A percentile compares a stretch with the other conserved stretches of the same genome.
These are phyloP conservation scores for Tulasnella sp. DNA, from an alignment of 768 basidiomycete genomes.

Conservation along the genomic window DNA sequence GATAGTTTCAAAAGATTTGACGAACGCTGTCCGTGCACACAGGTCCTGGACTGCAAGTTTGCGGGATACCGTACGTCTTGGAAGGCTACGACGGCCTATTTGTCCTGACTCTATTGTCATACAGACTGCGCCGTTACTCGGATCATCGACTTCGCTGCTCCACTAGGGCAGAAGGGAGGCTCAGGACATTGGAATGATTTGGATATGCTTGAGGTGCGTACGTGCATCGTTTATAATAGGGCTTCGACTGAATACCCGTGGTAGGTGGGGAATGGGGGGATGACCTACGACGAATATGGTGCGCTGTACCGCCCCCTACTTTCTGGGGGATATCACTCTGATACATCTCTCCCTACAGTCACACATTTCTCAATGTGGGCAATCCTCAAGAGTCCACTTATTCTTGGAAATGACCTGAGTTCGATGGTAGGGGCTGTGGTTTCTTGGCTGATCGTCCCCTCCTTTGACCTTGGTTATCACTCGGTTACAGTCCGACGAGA, in stretches of 20 bases:
- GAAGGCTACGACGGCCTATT: neutral
- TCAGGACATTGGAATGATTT: constrained; percentile 46
- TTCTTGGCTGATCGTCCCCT: neutral
- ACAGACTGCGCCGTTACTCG: constrained; percentile 40
- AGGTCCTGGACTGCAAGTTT: constrained; percentile 34
- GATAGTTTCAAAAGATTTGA: constrained; percentile 34
- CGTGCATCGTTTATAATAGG: neutral
- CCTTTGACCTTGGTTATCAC: neutral
- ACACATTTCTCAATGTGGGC: constrained; percentile 50
- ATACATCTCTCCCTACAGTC: constrained; percentile 24
- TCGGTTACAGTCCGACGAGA: constrained; percentile 31
- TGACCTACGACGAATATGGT: constrained; percentile 38
- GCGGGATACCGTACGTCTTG: constrained; percentile 31
- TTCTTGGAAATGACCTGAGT: constrained; percentile 37
- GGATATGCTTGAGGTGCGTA: constrained; percentile 38
- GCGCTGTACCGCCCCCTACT: neutral
- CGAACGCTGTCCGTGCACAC: constrained; percentile 35
- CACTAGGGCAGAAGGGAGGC: constrained; percentile 43
- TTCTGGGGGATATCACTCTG: neutral
- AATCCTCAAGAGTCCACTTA: constrained; percentile 42
- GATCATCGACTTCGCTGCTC: constrained; percentile 47
- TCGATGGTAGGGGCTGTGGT: constrained; percentile 26
- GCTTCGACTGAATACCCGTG: neutral
- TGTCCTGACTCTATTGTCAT: neutral
- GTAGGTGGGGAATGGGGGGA: constrained; percentile 32